Evolutionary conservation across 345 rosid genomes (phyloP), one percentile per base, ranked within the genome.

Genomic region (Brassica nigra): DNA sequence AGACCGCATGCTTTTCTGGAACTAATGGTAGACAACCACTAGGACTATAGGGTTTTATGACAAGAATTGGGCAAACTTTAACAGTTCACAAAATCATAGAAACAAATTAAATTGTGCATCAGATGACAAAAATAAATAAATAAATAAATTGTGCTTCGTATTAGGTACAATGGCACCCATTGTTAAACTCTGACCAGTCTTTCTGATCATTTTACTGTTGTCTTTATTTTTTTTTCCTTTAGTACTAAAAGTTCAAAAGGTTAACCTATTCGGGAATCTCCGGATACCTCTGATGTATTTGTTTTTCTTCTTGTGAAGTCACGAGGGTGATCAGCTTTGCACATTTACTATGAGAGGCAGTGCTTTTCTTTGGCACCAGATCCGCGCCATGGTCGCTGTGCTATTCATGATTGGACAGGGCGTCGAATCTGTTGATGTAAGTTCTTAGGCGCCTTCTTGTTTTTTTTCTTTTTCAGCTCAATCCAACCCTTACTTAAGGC

Each of bases 321-420:
- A 75, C 62, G 87, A 85, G 69, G 97, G 88, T 69, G 83, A 67
- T 81, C 88, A 89, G 85, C 94, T 95, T 30, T 90, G 79, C 76
- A 88, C 78, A 47, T 84, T 92, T 76, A 89, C 85, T 84, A 81
- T 95, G 76, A 87, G 80, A 82, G 99, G 99, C 67, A 92, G 92
- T 78, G 97, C 99, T 73, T 95, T 95, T 85, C 81, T 92, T 68
- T 91, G 97, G 98, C 99, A 95, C 83, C 99, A 95, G 76, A 88
- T 95, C 75, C 91, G 99, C 31, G 89, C 94, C 86, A 91, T 95
- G 87, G 98, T 92, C 69, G 86, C 94, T 36, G 94, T 95, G 73
- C 86, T 95, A 58, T 92, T 95, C 86, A 88, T 95, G 99, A 87
- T 92, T 10, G 98, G 99, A 66, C 94, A 86, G 79, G 97, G 94